A percentile compares a stretch with the other conserved stretches of the same genome.
phyloP scores from a whole-genome alignment of 2,329 filamentous ascomycete species.

The Talaromyces sp. region DNA sequence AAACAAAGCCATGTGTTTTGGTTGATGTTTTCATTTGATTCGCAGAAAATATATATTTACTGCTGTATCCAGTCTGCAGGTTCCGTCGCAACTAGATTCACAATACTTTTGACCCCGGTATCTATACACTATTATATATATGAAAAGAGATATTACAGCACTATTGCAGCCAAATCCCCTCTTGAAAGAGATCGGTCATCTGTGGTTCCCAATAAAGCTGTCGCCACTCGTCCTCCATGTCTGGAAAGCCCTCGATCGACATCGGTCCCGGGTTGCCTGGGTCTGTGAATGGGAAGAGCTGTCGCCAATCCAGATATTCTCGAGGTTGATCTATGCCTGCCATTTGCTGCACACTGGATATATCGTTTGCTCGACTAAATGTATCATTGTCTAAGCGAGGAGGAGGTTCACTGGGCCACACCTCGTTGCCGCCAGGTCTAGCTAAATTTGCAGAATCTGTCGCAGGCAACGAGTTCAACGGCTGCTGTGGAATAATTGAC shows the following conservation, averaged over 20 bases:
- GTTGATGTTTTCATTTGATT: neutral
- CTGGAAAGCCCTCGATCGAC: conserved; percentile 31
- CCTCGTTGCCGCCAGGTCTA: neutral
- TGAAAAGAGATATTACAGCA: neutral
- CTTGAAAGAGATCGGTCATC: conserved; percentile 36
- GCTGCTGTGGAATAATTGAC: neutral
- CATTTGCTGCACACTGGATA: conserved; percentile 18
- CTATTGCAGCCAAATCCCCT: conserved; percentile 34
- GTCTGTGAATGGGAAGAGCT: conserved; percentile 36
- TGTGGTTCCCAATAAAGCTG: conserved; percentile 39
- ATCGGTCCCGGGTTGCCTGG: conserved; percentile 31
- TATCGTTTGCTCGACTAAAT: conserved; percentile 2
- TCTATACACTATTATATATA: neutral
- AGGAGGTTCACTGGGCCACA: neutral
- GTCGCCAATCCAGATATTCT: conserved; percentile 35
- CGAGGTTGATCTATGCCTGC: conserved; percentile 28
- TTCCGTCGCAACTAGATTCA: no score
- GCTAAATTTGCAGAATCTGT: neutral
- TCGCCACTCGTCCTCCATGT: conserved; percentile 41
- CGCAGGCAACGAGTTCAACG: neutral
- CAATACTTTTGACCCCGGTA: neutral
- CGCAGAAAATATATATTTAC: neutral
- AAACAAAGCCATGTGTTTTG: neutral
- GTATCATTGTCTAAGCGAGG: neutral
- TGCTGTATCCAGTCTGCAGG: neutral